Conservation (phyloP, 768 basidiomycete species). For the Xerocomellus amylosporus region DNA sequence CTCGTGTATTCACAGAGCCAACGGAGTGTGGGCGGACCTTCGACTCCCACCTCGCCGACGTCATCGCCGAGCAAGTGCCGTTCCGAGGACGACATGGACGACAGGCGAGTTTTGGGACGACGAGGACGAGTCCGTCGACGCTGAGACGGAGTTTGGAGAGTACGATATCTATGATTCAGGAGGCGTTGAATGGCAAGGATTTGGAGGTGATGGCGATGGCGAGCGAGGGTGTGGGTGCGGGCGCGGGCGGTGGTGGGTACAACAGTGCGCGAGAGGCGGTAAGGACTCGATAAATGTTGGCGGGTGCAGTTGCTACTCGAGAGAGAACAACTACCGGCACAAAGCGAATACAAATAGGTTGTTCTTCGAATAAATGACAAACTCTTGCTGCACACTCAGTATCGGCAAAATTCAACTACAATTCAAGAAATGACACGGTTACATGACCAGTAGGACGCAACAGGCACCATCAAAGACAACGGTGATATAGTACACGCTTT, state of each 20-base stretch:
- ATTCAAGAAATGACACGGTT: too few species aligned
- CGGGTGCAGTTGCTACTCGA: too few species aligned
- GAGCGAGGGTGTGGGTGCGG: neutral
- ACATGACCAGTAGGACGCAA: neutral
- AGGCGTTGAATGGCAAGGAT: constrained; percentile 79
- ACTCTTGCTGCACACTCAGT: too few species aligned
- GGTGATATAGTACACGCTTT: neutral
- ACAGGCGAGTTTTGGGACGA: constrained; percentile 78
- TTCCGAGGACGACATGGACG: constrained; percentile 61
- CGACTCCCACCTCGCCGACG: too few species aligned
- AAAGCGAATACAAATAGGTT: too few species aligned
- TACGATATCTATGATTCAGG: constrained; percentile 93
- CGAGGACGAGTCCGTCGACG: constrained; percentile 87
- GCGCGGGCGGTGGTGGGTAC: too few species aligned
- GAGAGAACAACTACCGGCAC: too few species aligned
- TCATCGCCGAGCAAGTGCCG: constrained; percentile 41
- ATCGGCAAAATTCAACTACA: neutral
- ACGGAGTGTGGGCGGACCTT: too few species aligned
- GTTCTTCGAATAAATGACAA: too few species aligned
- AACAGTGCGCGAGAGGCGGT: too few species aligned
- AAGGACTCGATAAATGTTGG: too few species aligned
- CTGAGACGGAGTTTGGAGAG: constrained; percentile 90
- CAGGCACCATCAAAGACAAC: neutral
- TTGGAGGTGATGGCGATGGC: constrained; percentile 25
- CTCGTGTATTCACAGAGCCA: too few species aligned